Base-by-base conservation (phyloP, 208 protist genomes). In the Lotmaria passim region DNA sequence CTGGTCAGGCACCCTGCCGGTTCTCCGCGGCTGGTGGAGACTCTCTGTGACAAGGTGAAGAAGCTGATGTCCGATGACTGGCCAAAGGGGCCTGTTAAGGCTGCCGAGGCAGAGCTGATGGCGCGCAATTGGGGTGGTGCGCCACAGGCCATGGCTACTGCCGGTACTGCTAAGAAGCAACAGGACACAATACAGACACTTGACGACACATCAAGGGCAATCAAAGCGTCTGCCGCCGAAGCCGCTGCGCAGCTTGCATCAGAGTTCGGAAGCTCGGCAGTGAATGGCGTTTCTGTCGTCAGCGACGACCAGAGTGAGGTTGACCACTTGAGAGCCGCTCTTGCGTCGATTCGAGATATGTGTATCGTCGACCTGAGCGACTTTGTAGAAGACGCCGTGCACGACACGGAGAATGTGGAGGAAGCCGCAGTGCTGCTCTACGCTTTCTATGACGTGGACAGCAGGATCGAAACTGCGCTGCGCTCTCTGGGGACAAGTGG, bases 21-120 rank as follows among this genome's bases (percentile, higher is more conserved):
- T 2, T 55, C 59, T 1, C n/a, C 44, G 26, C 44, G 26, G 10
- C 41, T 50, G 3, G 46, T 48, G 10, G 30, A 41, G 44, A 7
- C 28, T 19, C 44, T 65, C 44, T 65, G 41, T 44, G 24, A 23
- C 31, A 65, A 53, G 11, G 46, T 65, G 31, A 55, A 43, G 41
- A 4, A 8, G 1, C 26, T 21, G 17, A 55, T 65, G 59, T 50
- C 59, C 12, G 44, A 51, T 21, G 43, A 65, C 28, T 65, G 59
- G 59, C 59, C 44, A 5, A 51, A 65, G n/a, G 59, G 10, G 3
- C 59, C 59, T 23, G 41, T 53, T 52, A 21, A 30, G 38, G 55
- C 55, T 19, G 55, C 24, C 2, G 55, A 61, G 12, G 7, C n/a
- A 24, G 55, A 31, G 12, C 52, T 58, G 23, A 28, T 34, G 52